Evolutionary conservation across 306 rosid species (phyloP).

Genomic region (Sicyos edulis): DNA sequence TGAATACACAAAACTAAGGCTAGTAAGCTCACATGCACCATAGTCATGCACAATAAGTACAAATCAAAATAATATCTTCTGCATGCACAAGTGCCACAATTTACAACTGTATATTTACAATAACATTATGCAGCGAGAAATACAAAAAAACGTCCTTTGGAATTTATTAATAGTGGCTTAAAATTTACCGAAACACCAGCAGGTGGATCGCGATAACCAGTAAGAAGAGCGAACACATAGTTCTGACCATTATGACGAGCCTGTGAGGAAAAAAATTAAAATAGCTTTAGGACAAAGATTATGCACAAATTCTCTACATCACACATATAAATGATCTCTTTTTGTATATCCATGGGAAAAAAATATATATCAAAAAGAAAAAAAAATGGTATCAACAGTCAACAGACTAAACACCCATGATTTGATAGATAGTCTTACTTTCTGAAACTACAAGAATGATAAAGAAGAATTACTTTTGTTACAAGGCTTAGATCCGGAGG

Average conservation of each 20-base stretch:
- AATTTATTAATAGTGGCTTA: not conserved
- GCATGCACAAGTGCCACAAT: not conserved
- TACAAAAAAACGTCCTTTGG: not conserved
- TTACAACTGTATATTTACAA: not conserved
- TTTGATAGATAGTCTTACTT: not conserved
- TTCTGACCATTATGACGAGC: slow-evolving; percentile 98
- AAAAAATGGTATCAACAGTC: not conserved
- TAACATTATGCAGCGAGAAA: not conserved
- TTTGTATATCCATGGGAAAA: not conserved
- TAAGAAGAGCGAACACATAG: slow-evolving; percentile 81
- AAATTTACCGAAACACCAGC: slow-evolving; percentile 76
- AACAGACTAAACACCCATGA: not conserved
- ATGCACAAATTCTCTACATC: not conserved
- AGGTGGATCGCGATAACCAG: slow-evolving; percentile 95
- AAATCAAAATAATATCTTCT: not conserved
- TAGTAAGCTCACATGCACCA: not conserved
- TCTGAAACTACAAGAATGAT: slow-evolving; percentile 20
- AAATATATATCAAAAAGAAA: not conserved
- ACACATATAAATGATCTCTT: not conserved
- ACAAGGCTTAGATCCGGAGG: slow-evolving; percentile 96
- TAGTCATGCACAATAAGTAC: not conserved
- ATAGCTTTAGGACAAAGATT: not conserved
- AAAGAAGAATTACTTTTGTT: slow-evolving; percentile 63
- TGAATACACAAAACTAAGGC: no score
- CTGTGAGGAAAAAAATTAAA: slow-evolving; percentile 34